phyloP scores from a whole-genome alignment of 2,329 filamentous ascomycete genomes.

The Davidsoniella neocaledoniae region DNA sequence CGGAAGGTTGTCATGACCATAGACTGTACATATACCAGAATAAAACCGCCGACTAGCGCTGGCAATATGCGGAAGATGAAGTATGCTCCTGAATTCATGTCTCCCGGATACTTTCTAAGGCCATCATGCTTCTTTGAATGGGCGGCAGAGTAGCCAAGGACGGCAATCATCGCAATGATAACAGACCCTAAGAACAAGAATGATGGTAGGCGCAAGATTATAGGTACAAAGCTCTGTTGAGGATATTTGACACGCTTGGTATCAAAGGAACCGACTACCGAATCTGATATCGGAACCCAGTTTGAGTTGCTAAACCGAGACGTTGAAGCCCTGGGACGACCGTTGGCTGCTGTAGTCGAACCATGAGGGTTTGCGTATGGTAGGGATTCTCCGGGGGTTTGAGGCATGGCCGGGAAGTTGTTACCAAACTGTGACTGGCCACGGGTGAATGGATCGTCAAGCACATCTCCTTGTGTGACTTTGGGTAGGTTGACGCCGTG shows the following conservation, averaged over 20 bases:
- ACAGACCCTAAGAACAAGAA: slow-evolving; percentile 43
- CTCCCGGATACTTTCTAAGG: slow-evolving; percentile 47
- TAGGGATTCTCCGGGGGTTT: background rate
- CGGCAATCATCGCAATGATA: slow-evolving; percentile 53
- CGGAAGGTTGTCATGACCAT: slow-evolving; percentile 60
- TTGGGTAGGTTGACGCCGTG: background rate
- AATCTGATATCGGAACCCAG: slow-evolving; percentile 22
- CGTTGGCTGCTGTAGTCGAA: background rate
- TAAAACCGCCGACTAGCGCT: slow-evolving; percentile 51
- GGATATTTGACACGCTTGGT: slow-evolving; percentile 25
- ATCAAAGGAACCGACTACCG: slow-evolving; percentile 20
- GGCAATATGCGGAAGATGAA: slow-evolving; percentile 79
- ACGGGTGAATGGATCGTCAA: background rate
- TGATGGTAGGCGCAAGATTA: slow-evolving; percentile 49
- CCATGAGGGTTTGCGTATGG: background rate
- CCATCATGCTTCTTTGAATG: slow-evolving; percentile 48
- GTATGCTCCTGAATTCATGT: slow-evolving; percentile 56
- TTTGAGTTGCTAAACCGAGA: slow-evolving; percentile 8
- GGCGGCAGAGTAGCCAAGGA: slow-evolving; percentile 54
- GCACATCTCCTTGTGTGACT: background rate
- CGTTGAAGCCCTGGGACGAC: background rate
- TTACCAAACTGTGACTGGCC: background rate
- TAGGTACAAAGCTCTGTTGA: slow-evolving; percentile 52
- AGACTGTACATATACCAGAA: slow-evolving; percentile 64
- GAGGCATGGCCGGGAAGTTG: background rate